These are phyloP conservation scores for Phytopythium montanum DNA, from an alignment of 352 stramenopile genomes.

Conservation along the genomic window DNA sequence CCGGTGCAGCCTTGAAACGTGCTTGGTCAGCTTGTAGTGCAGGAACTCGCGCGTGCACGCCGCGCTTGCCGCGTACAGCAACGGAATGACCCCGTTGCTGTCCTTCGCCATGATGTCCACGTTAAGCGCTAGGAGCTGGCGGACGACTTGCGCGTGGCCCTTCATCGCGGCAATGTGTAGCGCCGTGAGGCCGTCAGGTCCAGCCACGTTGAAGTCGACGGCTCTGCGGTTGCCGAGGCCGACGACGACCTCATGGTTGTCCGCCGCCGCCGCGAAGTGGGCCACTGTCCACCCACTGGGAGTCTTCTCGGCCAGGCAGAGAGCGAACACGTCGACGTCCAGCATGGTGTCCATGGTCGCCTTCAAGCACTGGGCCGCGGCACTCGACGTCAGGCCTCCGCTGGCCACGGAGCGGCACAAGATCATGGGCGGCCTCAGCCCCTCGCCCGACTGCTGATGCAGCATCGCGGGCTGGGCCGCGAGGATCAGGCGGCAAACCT, in stretches of 20 bases:
- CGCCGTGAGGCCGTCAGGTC: conserved; percentile 42
- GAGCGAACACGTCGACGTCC: conserved; percentile 55
- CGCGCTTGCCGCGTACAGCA: conserved; percentile 27
- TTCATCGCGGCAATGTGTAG: conserved; percentile 51
- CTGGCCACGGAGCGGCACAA: conserved; percentile 32
- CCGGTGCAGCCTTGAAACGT: conserved; percentile 49
- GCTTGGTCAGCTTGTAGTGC: conserved; percentile 50
- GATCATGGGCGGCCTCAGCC: conserved; percentile 41
- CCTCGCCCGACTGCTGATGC: conserved; percentile 32
- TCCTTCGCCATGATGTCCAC: conserved; percentile 45
- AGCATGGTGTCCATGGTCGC: conserved; percentile 44
- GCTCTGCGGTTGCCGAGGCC: conserved; percentile 26
- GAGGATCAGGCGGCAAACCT: conserved; percentile 48
- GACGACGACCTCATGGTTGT: conserved; percentile 48
- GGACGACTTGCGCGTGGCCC: conserved; percentile 28
- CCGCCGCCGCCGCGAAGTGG: conserved; percentile 44
- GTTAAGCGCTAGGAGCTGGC: conserved; percentile 32
- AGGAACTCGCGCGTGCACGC: conserved; percentile 45
- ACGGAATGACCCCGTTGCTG: conserved; percentile 39
- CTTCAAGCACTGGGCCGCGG: conserved; percentile 20
- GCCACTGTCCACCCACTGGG: conserved; percentile 42
- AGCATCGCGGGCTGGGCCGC: conserved; percentile 27
- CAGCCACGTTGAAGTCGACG: conserved; percentile 36
- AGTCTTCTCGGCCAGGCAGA: conserved; percentile 37
- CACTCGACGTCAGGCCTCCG: conserved; percentile 4